phyloP scores from a whole-genome alignment of 768 basidiomycete species.

The Boletus pseudopeckii region DNA sequence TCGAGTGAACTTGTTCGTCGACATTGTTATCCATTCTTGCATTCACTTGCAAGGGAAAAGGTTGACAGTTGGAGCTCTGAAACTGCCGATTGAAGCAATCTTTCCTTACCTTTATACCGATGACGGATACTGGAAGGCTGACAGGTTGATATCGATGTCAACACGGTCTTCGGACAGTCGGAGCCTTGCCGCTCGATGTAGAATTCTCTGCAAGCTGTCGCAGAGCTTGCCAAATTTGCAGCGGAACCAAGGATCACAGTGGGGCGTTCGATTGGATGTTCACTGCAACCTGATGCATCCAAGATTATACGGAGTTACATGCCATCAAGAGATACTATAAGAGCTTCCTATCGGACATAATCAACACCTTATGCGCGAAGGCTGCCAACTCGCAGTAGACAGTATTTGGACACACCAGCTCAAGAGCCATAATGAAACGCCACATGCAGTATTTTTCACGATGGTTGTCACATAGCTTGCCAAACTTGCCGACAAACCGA shows the following conservation, averaged over 20 bases:
- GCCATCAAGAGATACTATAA: background rate
- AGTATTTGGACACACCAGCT: background rate
- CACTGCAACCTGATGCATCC: background rate
- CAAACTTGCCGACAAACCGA: background rate
- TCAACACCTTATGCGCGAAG: background rate
- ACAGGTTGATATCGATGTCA: no score
- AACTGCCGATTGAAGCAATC: background rate
- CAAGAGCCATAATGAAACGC: background rate
- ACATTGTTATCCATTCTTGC: background rate
- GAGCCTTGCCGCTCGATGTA: background rate
- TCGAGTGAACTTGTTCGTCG: background rate
- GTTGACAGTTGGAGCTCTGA: background rate
- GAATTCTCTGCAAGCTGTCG: background rate
- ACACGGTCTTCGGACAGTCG: background rate
- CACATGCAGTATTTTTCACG: background rate
- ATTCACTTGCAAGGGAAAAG: background rate
- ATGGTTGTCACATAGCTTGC: background rate
- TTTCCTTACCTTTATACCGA: background rate
- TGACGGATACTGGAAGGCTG: background rate
- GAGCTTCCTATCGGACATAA: background rate
- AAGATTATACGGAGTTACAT: no score
- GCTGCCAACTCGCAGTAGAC: background rate
- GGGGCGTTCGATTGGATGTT: background rate
- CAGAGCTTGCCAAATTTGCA: background rate
- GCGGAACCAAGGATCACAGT: background rate